Percentiles rank a stretch among this genome's conserved stretches.
phyloP scores from a whole-genome alignment of 371 early-diverging fungal genomes.

The Quaeritorhiza haematococci region DNA sequence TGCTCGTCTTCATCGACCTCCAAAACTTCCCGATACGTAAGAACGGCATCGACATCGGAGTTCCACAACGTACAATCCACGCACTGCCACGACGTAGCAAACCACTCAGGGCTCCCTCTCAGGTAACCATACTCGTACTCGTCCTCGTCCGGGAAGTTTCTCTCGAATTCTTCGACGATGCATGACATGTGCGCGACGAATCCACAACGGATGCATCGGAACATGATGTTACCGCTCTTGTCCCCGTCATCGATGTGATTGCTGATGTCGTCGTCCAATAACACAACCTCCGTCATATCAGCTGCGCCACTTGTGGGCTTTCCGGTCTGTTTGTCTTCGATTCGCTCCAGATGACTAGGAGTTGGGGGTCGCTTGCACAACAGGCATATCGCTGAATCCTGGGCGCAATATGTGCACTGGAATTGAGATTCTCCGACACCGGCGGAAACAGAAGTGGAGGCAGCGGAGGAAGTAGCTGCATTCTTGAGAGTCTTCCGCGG shows the following conservation, averaged over 20 bases:
- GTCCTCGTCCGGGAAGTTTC: background rate
- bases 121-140: background rate
- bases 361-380: background rate
- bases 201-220: slow-evolving; percentile 26
- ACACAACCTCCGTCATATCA: background rate
- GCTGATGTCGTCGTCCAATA: background rate
- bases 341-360: background rate
- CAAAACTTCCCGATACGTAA: slow-evolving; percentile 19
- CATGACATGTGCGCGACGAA: slow-evolving; percentile 24
- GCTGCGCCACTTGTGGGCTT: too few species aligned
- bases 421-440: background rate
- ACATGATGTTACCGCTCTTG: slow-evolving; percentile 6
- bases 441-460: slow-evolving; percentile 13
- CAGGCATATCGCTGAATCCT: background rate
- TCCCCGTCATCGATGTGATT: background rate
- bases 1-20: background rate
- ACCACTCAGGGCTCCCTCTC: slow-evolving; percentile 10
- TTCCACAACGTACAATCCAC: slow-evolving; percentile 26
- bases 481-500: background rate
- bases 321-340: background rate
- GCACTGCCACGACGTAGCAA: slow-evolving; percentile 23
- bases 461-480: background rate
- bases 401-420: slow-evolving; percentile 9
- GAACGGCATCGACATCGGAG: slow-evolving; percentile 13
- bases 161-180: slow-evolving; percentile 14